Base-by-base conservation (phyloP, 768 basidiomycete genomes). In the Macrolepiota fuliginosa region DNA sequence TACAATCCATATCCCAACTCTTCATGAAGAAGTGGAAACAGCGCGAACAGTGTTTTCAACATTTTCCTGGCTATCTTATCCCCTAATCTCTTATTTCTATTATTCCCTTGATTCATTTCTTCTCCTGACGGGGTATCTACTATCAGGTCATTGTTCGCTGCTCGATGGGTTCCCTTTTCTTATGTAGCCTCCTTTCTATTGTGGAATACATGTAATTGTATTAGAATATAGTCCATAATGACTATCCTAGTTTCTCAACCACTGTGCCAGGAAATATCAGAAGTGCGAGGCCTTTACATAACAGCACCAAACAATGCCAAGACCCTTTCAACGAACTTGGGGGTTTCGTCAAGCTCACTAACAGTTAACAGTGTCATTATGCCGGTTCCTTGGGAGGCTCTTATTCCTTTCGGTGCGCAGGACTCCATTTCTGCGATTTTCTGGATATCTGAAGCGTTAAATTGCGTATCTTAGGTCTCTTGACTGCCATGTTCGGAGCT, bases 341-440 rank as follows among this genome's bases (percentile, higher is more conserved):
- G n/a, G 32, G 29, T 29, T 37, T 29, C 24, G 19, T 40, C 19
- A 53, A 52, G 29, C 42, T 40, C 49, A 42, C 29, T 49, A 45
- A 40, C 29, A 29, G 52, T 35, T 49, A 50, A 40, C 29, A 29
- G 54, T 46, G 63, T 57, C 72, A 81, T 65, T 67, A 96, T 96
- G 96, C 96, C 96, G 59, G 89, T 97, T 68, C 96, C 95, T 67
- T 98, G 92, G 90, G 95, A 98, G 79, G 94, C 96, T 55, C 84
- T 98, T 68, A 92, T 98, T 80, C 96, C 96, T 51, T 95, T 96
- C 70, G 96, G 96, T 95, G 63, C 45, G 70, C 62, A 64, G 54
- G n/a, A 22, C 7, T 54, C 4, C 25, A 19, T 24, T 22, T 3
- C 19, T 39, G 55, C 19, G 40, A 36, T 50, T 9, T 45, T 2